Conservation (phyloP, 2,329 filamentous ascomycete genomes). For the Waltergamsia citrina region DNA sequence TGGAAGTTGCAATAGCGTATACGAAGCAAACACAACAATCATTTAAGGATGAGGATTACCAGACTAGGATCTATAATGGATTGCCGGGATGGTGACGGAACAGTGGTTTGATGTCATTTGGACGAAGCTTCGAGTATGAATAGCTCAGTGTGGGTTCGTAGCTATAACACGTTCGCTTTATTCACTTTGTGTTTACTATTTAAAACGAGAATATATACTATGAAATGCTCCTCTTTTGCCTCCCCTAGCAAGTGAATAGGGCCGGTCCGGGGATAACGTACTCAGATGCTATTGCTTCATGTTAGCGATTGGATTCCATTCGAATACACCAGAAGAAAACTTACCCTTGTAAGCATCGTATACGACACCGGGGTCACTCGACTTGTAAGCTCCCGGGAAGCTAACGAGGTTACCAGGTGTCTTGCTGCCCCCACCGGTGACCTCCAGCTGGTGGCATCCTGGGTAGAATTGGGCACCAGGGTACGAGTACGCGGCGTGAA, state of each 20-base stretch:
- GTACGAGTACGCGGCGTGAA: slow-evolving; percentile 37
- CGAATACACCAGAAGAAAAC: slow-evolving; percentile 7
- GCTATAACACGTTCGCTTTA: too few species aligned
- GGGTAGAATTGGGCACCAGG: slow-evolving; percentile 49
- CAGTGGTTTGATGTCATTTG: too few species aligned
- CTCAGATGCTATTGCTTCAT: slow-evolving; percentile 13
- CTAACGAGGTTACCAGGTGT: slow-evolving; percentile 30
- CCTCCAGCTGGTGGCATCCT: slow-evolving; percentile 46
- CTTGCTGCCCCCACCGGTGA: slow-evolving; percentile 36
- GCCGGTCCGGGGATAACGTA: slow-evolving; percentile 38
- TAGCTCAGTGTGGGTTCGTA: too few species aligned
- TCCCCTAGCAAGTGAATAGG: slow-evolving; percentile 35
- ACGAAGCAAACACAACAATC: too few species aligned
- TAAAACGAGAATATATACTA: too few species aligned
- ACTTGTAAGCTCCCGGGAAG: slow-evolving; percentile 45
- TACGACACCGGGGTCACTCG: slow-evolving; percentile 38
- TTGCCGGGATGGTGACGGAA: too few species aligned
- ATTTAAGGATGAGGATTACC: too few species aligned
- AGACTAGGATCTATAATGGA: too few species aligned
- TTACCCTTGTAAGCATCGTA: slow-evolving; percentile 40
- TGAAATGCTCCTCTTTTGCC: too few species aligned
- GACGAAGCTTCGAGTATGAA: too few species aligned
- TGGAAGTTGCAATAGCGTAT: too few species aligned
- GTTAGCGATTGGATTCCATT: slow-evolving; percentile 1
- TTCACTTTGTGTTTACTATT: too few species aligned